Base-by-base conservation (phyloP, 139 green algal genomes). In the Trebouxia sp. region DNA sequence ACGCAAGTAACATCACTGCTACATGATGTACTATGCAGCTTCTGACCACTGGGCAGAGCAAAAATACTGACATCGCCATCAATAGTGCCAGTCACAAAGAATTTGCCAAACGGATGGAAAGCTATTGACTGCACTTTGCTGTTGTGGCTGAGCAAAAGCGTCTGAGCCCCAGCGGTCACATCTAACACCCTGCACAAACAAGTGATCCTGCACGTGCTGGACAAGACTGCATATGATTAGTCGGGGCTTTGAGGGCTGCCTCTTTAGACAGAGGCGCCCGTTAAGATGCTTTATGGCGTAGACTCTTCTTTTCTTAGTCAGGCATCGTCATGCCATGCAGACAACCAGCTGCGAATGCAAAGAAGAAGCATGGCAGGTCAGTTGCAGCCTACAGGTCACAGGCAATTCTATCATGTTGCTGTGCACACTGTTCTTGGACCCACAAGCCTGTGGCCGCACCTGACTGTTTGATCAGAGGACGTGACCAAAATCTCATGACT, bases 1-100 rank as follows among this genome's bases (percentile, higher is more conserved):
- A 97, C 78, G 81, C 97, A 94, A 74, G 96, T 97, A 41, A 97
- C 93, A 53, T 92, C 92, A 6, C 92, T 92, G 12, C 89, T 87
- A 0, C 88, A 93, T 43, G 85, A 76, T 85, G 89, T 93, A 6
- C 82, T 94, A 6, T 70, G 72, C 14, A 98, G 66, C 42, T 96
- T 85, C 26, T 26, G 53, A 7, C 94, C 93, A 41, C 93, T 88
- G 20, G 85, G 85, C 32, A 95, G 88, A 43, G 53, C 83, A 93
- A 92, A 98, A 10, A 98, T 90, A 65, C 92, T 83, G 75, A 98
- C 47, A 41, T 83, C 82, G 42, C 87, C 84, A 82, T 98, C 95
- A 69, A 96, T 94, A 4, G 87, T 92, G 6, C 94, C 95, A 30
- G 83, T 92, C 1, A 94, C 95, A 11, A 98, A 76, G 39, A 90